Conservation (phyloP, 129 eudicot genomes). For the Heracleum sosnowskyi region DNA sequence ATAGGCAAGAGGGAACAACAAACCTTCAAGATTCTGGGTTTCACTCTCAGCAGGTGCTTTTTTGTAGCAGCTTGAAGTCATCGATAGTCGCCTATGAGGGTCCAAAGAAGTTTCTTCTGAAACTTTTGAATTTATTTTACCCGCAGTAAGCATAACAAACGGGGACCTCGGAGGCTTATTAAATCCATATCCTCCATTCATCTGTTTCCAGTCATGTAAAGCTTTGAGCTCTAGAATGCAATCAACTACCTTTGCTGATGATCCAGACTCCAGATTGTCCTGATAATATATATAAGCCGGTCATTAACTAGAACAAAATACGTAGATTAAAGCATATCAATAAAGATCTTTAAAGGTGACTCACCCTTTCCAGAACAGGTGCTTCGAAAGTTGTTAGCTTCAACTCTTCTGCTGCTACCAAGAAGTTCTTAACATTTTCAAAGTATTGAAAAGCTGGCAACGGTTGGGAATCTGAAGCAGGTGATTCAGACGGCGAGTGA, state of each 20-base stretch:
- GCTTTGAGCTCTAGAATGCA: slow-evolving; percentile 78
- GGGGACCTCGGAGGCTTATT: slow-evolving; percentile 64
- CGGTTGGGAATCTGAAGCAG: slow-evolving; percentile 71
- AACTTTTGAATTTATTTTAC: slow-evolving; percentile 27
- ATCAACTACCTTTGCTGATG: slow-evolving; percentile 73
- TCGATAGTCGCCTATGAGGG: slow-evolving; percentile 40
- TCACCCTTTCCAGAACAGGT: slow-evolving; percentile 82
- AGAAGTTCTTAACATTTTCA: slow-evolving; percentile 82
- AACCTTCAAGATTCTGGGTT: slow-evolving; percentile 4
- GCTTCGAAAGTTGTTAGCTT: slow-evolving; percentile 83
- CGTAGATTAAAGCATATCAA: background rate
- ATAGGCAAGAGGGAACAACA: background rate
- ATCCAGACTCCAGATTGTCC: slow-evolving; percentile 74
- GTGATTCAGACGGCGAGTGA: slow-evolving; percentile 30
- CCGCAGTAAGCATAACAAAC: slow-evolving; percentile 32
- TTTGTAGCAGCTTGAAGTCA: slow-evolving; percentile 30
- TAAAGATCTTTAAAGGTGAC: background rate
- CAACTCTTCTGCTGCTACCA: slow-evolving; percentile 61
- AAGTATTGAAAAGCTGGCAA: slow-evolving; percentile 95
- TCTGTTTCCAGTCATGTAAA: slow-evolving; percentile 71
- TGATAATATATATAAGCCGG: slow-evolving; percentile 36
- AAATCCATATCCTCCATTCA: slow-evolving; percentile 56
- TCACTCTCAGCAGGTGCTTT: slow-evolving; percentile 29
- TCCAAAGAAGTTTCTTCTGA: slow-evolving; percentile 14
- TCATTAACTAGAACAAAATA: slow-evolving; percentile 6